Percentiles rank a stretch among this genome's conserved stretches.
phyloP scores from a whole-genome alignment of 2,329 filamentous ascomycete genomes.

The Talaromyces rugulosus region DNA sequence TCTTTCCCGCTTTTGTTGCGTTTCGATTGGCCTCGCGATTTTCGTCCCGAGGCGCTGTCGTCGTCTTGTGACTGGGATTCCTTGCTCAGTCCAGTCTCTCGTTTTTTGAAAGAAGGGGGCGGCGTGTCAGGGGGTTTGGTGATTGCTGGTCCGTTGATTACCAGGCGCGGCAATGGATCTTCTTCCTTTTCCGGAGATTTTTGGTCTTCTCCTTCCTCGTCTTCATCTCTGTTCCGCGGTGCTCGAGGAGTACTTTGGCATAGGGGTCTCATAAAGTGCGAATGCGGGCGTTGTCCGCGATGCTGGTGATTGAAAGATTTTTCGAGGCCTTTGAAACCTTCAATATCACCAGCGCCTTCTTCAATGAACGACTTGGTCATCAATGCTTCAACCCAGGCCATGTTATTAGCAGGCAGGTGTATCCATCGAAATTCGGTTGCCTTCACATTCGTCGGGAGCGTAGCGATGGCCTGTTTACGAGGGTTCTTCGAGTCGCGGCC shows the following conservation, averaged over 20 bases:
- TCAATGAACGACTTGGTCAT: slow-evolving; percentile 64
- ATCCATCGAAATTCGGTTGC: slow-evolving; percentile 51
- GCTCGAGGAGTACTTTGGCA: slow-evolving; percentile 49
- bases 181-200: neutral
- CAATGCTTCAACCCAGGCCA: slow-evolving; percentile 59
- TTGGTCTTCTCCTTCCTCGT: slow-evolving; percentile 18
- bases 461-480: slow-evolving; percentile 45
- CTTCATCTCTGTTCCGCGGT: slow-evolving; percentile 26
- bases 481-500: slow-evolving; percentile 44
- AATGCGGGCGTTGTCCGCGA: slow-evolving; percentile 54
- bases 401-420: slow-evolving; percentile 51
- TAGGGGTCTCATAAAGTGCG: slow-evolving; percentile 59
- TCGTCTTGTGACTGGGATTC: slow-evolving; percentile 24
- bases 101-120: slow-evolving; percentile 20
- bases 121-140: slow-evolving; percentile 8
- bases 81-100: slow-evolving; percentile 27
- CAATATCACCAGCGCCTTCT: slow-evolving; percentile 57
- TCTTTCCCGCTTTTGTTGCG: slow-evolving; percentile 22
- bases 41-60: slow-evolving; percentile 22
- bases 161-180: slow-evolving; percentile 14
- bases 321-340: slow-evolving; percentile 60
- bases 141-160: slow-evolving; percentile 18
- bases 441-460: slow-evolving; percentile 44
- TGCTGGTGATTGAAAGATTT: slow-evolving; percentile 61
- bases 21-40: slow-evolving; percentile 24